phyloP scores from a whole-genome alignment of 805 yeast species.

The Lipomyces mesembrius region DNA sequence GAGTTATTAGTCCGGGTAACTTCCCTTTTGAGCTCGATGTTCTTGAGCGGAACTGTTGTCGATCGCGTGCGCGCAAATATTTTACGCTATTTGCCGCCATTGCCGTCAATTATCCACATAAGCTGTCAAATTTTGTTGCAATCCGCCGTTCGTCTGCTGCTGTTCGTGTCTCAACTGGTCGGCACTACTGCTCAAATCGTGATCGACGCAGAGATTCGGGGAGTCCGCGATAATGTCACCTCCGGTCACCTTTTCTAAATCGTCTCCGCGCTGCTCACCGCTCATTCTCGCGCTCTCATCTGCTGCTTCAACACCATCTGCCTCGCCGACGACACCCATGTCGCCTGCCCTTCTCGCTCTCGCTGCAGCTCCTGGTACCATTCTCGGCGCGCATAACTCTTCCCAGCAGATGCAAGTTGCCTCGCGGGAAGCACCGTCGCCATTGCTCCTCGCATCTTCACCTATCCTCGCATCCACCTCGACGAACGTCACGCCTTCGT shows the following conservation, averaged over 20 bases:
- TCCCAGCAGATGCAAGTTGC: conserved; percentile 4
- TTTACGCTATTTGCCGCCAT: no score
- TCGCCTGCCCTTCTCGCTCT: conserved; percentile 11
- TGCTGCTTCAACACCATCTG: conserved; percentile 8
- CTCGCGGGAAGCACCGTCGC: conserved; percentile 26
- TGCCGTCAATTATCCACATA: no score
- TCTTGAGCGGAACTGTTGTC: no score
- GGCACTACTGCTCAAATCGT: background rate
- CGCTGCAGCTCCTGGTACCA: conserved; percentile 9
- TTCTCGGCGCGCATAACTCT: background rate
- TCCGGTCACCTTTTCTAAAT: conserved; percentile 15
- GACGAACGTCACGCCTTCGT: conserved; percentile 11
- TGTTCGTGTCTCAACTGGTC: background rate
- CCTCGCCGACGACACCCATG: background rate
- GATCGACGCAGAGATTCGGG: background rate
- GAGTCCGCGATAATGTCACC: background rate
- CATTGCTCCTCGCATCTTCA: conserved; percentile 25
- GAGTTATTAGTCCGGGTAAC: no score
- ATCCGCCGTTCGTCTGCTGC: background rate
- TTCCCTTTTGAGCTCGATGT: no score
- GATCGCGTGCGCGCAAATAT: no score
- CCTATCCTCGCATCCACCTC: conserved; percentile 23
- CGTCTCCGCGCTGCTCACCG: conserved; percentile 27
- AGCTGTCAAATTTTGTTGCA: no score
- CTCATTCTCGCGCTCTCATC: conserved; percentile 13